Percentiles rank a stretch among this genome's conserved stretches.
Conservation (phyloP, 2,329 filamentous ascomycete genomes). For the Cladorrhinum sp. region DNA sequence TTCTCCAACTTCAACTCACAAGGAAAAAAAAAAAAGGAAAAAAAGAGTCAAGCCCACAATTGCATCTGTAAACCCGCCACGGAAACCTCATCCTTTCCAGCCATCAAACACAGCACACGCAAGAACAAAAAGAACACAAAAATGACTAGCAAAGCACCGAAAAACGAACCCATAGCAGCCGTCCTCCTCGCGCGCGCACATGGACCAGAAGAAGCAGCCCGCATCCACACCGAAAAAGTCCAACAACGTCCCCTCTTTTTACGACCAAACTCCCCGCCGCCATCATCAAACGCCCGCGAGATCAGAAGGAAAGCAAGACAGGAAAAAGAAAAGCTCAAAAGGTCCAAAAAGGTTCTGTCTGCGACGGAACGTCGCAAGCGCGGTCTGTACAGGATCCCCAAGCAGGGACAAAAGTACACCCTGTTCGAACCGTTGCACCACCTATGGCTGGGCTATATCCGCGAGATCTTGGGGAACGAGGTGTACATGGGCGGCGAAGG, state of each 20-base stretch:
- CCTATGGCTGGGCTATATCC: conserved; percentile 83
- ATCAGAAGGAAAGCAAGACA: conserved; percentile 48
- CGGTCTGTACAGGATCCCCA: conserved; percentile 71
- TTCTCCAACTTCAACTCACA: background rate
- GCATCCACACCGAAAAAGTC: conserved; percentile 79
- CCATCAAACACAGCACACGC: background rate
- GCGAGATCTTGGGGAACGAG: conserved; percentile 69
- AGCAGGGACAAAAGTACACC: conserved; percentile 64
- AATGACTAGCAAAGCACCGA: conserved; percentile 11
- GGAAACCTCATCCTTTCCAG: background rate
- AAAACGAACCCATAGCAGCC: conserved; percentile 48
- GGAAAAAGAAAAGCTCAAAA: conserved; percentile 44
- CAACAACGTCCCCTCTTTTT: conserved; percentile 78
- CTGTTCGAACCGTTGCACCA: conserved; percentile 74
- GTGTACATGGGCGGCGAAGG: conserved; percentile 53
- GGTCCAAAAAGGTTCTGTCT: conserved; percentile 63
- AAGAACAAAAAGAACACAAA: background rate
- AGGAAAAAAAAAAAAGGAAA: background rate
- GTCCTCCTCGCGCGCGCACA: conserved; percentile 75
- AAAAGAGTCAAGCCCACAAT: background rate
- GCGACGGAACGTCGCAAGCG: conserved; percentile 72
- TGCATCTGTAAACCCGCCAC: background rate
- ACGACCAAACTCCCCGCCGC: conserved; percentile 67
- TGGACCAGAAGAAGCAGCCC: conserved; percentile 65
- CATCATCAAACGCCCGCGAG: conserved; percentile 54